A percentile compares a stretch with the other conserved stretches of the same genome.
These are phyloP conservation scores for Rhizopogon rudus DNA, from an alignment of 768 basidiomycete species.

Conservation along the genomic window DNA sequence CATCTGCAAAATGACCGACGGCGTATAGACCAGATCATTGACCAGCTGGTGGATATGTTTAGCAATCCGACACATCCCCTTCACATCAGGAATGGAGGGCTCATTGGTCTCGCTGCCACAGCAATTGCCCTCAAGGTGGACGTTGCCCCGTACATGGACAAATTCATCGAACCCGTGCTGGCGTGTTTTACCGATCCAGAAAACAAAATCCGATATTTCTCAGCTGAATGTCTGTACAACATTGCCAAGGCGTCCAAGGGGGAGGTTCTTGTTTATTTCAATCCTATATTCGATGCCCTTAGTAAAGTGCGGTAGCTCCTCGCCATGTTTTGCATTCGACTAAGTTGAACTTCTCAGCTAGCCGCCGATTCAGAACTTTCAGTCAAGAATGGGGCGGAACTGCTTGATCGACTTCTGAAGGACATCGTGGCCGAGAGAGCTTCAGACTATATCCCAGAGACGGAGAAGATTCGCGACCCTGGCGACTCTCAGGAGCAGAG, in stretches of 20 bases:
- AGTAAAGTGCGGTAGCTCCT: slow-evolving; percentile 64
- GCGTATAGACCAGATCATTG: slow-evolving; percentile 82
- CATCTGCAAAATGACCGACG: slow-evolving; percentile 76
- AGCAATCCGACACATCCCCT: slow-evolving; percentile 75
- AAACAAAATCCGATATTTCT: slow-evolving; percentile 95
- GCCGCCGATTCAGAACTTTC: slow-evolving; percentile 93
- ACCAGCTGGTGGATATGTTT: slow-evolving; percentile 95
- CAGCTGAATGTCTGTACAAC: slow-evolving; percentile 97
- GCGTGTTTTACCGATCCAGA: slow-evolving; percentile 92
- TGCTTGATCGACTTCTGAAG: slow-evolving; percentile 94
- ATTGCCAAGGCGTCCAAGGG: slow-evolving; percentile 97
- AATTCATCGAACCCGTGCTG: slow-evolving; percentile 84
- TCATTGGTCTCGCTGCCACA: slow-evolving; percentile 93
- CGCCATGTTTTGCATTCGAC: slow-evolving; percentile 3
- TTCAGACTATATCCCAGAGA: slow-evolving; percentile 87
- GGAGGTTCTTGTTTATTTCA: slow-evolving; percentile 94
- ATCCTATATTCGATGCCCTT: slow-evolving; percentile 95
- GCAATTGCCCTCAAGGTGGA: slow-evolving; percentile 96
- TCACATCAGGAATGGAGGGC: slow-evolving; percentile 89
- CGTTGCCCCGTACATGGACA: slow-evolving; percentile 90
- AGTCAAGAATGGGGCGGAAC: slow-evolving; percentile 97
- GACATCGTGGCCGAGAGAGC: slow-evolving; percentile 98
- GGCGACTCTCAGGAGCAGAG: slow-evolving; percentile 41
- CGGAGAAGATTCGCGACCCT: slow-evolving; percentile 53
- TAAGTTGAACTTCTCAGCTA: slow-evolving; percentile 49